Base-by-base conservation (phyloP, 768 basidiomycete species). In the Arthromyces matolae region DNA sequence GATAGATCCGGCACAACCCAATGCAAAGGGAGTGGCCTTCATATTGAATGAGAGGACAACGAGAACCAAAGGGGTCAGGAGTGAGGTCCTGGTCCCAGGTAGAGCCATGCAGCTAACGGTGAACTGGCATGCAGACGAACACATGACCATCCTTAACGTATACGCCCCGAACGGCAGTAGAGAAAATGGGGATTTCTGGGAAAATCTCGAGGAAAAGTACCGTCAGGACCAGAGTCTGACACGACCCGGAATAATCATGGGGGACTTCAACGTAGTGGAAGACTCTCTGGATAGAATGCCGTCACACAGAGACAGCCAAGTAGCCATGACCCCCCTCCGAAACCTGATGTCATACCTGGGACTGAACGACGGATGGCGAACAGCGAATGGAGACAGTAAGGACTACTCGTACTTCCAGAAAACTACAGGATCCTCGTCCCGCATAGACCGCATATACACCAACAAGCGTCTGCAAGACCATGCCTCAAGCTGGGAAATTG, bases 291-390 rank as follows among this genome's bases (percentile, higher is more conserved):
- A 43, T 14, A 18, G 31, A 4, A 5, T 43, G n/a, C n/a, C n/a
- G n/a, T n/a, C n/a, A n/a, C n/a, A n/a, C n/a, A n/a, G n/a, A n/a
- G n/a, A n/a, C n/a, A n/a, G 4, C 42, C 42, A 22, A 31, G 27
- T 4, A 16, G 22, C 6, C 12, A 27, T 7, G 42, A n/a, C 4
- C 1, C 9, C 24, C 10, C 3, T 38, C 4, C 1, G 4, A 23
- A 2, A 23, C 1, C n/a, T 38, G 13, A 6, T 13, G 3, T 3
- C 35, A 3, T 0, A 1, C 1, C n/a, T n/a, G n/a, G n/a, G n/a
- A n/a, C n/a, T n/a, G n/a, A n/a, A n/a, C n/a, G 43, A 45, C 27
- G 33, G 43, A n/a, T 45, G 43, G 43, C 16, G 43, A 23, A n/a
- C 28, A 18, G 10, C 23, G 6, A 2, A 34, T 13, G 13, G 14